Evolutionary conservation across 768 basidiomycete genomes (phyloP).

Genomic region (Macrolepiota dolichaula): DNA sequence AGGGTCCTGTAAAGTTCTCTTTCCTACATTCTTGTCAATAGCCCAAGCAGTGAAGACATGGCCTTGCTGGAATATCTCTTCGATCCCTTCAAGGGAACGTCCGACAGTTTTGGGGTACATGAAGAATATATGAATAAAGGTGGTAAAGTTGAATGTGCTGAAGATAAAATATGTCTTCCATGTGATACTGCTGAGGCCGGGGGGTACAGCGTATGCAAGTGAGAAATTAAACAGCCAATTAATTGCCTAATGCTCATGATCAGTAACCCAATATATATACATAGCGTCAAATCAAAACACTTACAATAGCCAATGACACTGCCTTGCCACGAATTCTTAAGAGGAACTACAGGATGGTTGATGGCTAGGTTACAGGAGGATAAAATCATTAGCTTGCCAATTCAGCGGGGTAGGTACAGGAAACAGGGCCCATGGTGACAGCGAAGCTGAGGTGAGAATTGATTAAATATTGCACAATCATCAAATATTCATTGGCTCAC

Average conservation of each 20-base stretch:
- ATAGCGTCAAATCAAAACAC: not conserved
- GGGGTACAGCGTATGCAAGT: slow-evolving; percentile 73
- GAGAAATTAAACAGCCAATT: slow-evolving; percentile 75
- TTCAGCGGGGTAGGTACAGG: slow-evolving; percentile 74
- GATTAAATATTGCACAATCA: not conserved
- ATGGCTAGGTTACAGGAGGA: not conserved
- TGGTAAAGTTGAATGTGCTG: slow-evolving; percentile 72
- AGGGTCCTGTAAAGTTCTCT: slow-evolving; percentile 56
- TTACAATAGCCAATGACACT: slow-evolving; percentile 47
- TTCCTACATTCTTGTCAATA: slow-evolving; percentile 57
- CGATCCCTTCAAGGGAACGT: slow-evolving; percentile 73
- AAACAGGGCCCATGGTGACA: slow-evolving; percentile 73
- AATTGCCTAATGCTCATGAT: slow-evolving; percentile 18
- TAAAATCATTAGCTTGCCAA: slow-evolving; percentile 29
- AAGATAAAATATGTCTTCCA: slow-evolving; percentile 80
- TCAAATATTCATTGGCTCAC: slow-evolving; percentile 14
- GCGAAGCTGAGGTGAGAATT: slow-evolving; percentile 42
- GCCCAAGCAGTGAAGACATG: slow-evolving; percentile 72
- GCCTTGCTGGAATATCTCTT: slow-evolving; percentile 71
- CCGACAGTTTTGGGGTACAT: slow-evolving; percentile 79
- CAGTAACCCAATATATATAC: not conserved
- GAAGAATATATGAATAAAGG: slow-evolving; percentile 70
- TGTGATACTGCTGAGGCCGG: slow-evolving; percentile 61
- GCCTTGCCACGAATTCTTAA: slow-evolving; percentile 62
- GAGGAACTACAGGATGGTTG: slow-evolving; percentile 37